Evolutionary conservation across 2,329 filamentous ascomycete species (phyloP).

Genomic region (Exophiala calicioides): DNA sequence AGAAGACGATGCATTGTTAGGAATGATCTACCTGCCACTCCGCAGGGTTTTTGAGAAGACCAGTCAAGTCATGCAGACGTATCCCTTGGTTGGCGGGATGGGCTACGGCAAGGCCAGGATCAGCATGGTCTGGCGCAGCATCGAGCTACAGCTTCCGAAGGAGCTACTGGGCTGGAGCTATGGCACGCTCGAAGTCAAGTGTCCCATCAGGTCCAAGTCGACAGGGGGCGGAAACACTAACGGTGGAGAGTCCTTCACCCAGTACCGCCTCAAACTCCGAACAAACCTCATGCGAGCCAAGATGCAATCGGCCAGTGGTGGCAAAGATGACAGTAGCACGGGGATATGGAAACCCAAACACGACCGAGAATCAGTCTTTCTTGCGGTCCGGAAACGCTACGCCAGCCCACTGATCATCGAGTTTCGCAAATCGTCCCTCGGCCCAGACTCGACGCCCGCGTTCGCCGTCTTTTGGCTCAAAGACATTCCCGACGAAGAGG

Average conservation of each 20-base stretch:
- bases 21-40: conserved; percentile 69
- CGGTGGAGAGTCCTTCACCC: conserved; percentile 51
- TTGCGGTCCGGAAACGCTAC: conserved; percentile 36
- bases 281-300: conserved; percentile 62
- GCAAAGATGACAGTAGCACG: conserved; percentile 60
- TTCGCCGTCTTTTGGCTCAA: conserved; percentile 42
- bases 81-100: conserved; percentile 70
- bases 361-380: conserved; percentile 30
- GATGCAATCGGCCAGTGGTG: conserved; percentile 67
- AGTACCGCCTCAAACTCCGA: conserved; percentile 60
- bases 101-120: conserved; percentile 69
- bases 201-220: conserved; percentile 48
- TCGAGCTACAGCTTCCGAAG: conserved; percentile 62
- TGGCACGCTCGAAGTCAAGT: conserved; percentile 67
- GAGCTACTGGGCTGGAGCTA: conserved; percentile 69
- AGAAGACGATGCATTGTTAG: conserved; percentile 69
- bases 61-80: conserved; percentile 66
- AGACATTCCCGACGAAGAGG: conserved; percentile 68
- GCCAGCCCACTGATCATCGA: conserved; percentile 34
- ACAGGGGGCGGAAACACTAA: conserved; percentile 47
- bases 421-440: conserved; percentile 33
- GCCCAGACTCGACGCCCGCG: conserved; percentile 33
- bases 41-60: conserved; percentile 61
- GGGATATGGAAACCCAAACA: conserved; percentile 29
- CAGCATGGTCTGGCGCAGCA: conserved; percentile 71